Percentiles rank a stretch among this genome's conserved stretches.
These are phyloP conservation scores for Symbiodinium natans DNA, from an alignment of 73 alveolate genomes.

Conservation along the genomic window DNA sequence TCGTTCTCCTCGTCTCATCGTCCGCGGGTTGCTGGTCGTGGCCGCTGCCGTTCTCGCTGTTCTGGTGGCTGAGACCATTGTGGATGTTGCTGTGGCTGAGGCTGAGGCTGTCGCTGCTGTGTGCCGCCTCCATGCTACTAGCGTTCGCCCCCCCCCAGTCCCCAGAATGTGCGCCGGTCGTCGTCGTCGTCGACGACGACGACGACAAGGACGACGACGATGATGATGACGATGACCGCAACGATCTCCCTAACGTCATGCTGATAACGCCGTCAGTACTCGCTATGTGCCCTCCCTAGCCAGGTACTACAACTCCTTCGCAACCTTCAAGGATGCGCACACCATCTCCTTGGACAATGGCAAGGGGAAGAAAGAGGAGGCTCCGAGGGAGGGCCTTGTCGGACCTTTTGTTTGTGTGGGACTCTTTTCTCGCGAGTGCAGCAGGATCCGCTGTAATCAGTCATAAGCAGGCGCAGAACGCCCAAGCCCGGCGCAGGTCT, in stretches of 20 bases:
- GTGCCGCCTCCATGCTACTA: not conserved
- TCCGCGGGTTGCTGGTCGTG: too few species aligned
- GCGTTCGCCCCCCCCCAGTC: not conserved
- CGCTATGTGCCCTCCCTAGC: conserved; percentile 75
- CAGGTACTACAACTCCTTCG: conserved; percentile 98
- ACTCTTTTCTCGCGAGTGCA: conserved; percentile 57
- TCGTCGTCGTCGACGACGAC: too few species aligned
- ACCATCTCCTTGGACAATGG: conserved; percentile 97
- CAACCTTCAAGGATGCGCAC: conserved; percentile 98
- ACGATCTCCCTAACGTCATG: too few species aligned
- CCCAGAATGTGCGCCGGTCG: too few species aligned
- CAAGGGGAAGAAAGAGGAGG: conserved; percentile 96
- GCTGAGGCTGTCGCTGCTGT: not conserved
- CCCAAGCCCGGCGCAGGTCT: conserved; percentile 95
- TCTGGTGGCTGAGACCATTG: too few species aligned
- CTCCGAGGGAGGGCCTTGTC: conserved; percentile 95
- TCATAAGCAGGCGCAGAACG: too few species aligned
- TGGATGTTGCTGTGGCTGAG: too few species aligned
- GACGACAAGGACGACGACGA: too few species aligned
- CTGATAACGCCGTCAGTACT: too few species aligned
- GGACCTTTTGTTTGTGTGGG: conserved; percentile 97
- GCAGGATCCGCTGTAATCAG: not conserved
- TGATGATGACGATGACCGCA: too few species aligned
- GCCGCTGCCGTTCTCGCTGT: too few species aligned
- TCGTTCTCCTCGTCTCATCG: too few species aligned